phyloP scores from a whole-genome alignment of 192 early-diverging fungal species.

The Allomyces macrogynus region DNA sequence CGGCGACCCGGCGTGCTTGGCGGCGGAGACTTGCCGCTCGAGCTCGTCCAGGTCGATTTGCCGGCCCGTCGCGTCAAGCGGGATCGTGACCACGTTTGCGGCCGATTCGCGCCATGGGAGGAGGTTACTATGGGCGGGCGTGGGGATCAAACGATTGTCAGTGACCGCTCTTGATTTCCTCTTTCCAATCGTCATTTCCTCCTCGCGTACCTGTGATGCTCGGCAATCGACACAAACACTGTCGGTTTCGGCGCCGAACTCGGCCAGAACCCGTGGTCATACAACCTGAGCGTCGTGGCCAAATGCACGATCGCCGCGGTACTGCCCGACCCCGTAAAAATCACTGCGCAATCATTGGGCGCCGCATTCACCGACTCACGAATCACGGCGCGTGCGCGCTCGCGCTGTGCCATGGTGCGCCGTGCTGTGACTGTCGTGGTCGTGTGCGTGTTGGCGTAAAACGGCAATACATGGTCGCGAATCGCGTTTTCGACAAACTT shows the following conservation, averaged over 20 bases:
- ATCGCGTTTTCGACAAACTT: constrained; percentile 6
- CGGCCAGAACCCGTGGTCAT: background rate
- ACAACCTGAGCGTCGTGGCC: background rate
- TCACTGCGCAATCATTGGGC: constrained; percentile 3
- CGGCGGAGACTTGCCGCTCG: constrained; percentile 4
- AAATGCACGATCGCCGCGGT: constrained; percentile 5
- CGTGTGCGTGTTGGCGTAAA: constrained; percentile 11
- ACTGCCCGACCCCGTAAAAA: constrained; percentile 8
- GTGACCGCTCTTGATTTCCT: too few relatives aligned
- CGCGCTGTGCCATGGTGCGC: constrained; percentile 2
- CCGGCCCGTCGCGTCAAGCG: constrained; percentile 3
- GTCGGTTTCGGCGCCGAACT: constrained; percentile 3
- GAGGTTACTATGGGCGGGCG: constrained; percentile 6
- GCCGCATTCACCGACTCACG: background rate
- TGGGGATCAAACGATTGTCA: too few relatives aligned
- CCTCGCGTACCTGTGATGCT: constrained; percentile 15
- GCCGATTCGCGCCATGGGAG: constrained; percentile 19
- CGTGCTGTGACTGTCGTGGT: constrained; percentile 5
- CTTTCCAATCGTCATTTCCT: too few relatives aligned
- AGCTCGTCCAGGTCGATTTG: constrained; percentile 9
- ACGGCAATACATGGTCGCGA: constrained; percentile 5
- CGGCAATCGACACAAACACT: constrained; percentile 22
- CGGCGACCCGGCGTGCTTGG: constrained; percentile 2
- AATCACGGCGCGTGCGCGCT: constrained; percentile 4
- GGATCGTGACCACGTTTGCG: constrained; percentile 16